Evolutionary conservation across 305 asterid species (phyloP), one percentile per base, ranked within the genome.

Genomic region (Caryopteris hybrid): DNA sequence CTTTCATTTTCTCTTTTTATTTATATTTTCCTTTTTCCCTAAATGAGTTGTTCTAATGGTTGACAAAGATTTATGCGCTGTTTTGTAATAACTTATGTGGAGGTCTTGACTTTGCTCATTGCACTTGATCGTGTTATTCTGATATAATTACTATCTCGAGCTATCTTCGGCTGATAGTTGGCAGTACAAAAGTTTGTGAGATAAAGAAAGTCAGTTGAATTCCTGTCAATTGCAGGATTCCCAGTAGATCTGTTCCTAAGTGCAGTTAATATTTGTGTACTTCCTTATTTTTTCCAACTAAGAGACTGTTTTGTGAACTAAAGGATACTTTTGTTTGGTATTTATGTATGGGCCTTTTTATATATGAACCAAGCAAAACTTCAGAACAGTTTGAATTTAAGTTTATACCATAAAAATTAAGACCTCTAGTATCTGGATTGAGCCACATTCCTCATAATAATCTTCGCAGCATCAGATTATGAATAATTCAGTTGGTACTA

Each of bases 181-280:
- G 51, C 39, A 27, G 71, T 42, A 14, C 29, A 65, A 68, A 51
- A 41, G 67, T 14, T 64, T 18, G 45, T 4, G 55, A n/a, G 18
- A 23, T 33, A 52, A 62, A 12, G 38, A 41, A 31, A 38, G 64
- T 45, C 54, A 20, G 58, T 64, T 59, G 48, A 53, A 54, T n/a
- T 62, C 54, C 10, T 38, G 59, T 47, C 66, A 21, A 55, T 62
- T 67, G 63, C 82, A 65, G 68, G 25, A 66, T 22, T 41, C 67
- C 42, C 43, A 46, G 61, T 16, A 47, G 74, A 69, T 79, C 77
- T 70, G 72, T 46, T 61, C 62, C 27, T 13, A 42, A 22, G 69
- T 48, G 31, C 14, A 34, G 52, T 20, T 53, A 21, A 18, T 39
- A 53, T 25, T 25, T n/a, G n/a, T n/a, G n/a, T n/a, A n/a, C n/a